These are phyloP conservation scores for Paecilomyces variotii DNA, from an alignment of 2,329 filamentous ascomycete species.

Conservation along the genomic window DNA sequence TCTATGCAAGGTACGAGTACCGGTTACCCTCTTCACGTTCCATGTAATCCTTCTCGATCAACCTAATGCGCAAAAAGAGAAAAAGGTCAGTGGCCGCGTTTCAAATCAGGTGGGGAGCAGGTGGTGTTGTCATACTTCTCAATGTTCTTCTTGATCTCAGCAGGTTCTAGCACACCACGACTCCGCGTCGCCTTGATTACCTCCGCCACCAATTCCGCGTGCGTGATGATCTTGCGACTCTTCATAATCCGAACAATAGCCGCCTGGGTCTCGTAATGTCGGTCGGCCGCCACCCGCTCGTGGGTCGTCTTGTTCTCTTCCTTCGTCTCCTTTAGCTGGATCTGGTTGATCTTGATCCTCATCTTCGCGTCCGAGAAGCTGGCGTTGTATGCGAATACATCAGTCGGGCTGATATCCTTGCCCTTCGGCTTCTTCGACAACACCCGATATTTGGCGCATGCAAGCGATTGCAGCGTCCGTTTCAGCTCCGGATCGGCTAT, in stretches of 20 bases:
- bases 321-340: conserved; percentile 91
- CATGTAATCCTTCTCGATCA: conserved; percentile 91
- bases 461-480: conserved; percentile 88
- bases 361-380: conserved; percentile 72
- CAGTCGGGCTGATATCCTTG: conserved; percentile 66
- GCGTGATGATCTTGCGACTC: conserved; percentile 76
- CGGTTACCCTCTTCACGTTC: conserved; percentile 63
- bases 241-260: conserved; percentile 98
- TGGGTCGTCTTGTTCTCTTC: conserved; percentile 93
- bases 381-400: conserved; percentile 78
- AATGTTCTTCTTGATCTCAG: conserved; percentile 93
- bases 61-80: conserved; percentile 38
- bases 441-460: conserved; percentile 80
- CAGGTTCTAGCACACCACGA: conserved; percentile 74
- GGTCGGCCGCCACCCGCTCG: conserved; percentile 76
- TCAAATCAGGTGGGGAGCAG: neutral
- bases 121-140: conserved; percentile 56
- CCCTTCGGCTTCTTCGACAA: conserved; percentile 78
- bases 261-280: conserved; percentile 94
- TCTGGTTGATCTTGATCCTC: conserved; percentile 96
- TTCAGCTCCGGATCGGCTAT: conserved; percentile 66
- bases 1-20: conserved; percentile 63
- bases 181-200: conserved; percentile 86
- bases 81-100: conserved; percentile 17
- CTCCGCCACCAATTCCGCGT: conserved; percentile 81